Conservation (phyloP, 1,139 yeast species). For the Lodderomyces beijingensis region DNA sequence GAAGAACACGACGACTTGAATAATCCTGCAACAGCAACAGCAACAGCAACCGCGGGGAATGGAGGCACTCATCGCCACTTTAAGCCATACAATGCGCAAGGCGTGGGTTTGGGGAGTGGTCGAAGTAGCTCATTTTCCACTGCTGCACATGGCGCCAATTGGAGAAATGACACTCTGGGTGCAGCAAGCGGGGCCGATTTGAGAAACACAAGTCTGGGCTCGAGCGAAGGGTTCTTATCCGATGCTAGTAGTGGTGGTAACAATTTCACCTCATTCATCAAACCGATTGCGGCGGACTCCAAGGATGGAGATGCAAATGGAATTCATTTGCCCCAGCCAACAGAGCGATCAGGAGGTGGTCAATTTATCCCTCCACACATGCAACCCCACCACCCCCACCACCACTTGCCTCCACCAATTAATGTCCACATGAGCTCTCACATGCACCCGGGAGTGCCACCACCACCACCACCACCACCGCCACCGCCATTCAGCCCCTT, state of each 20-base stretch:
- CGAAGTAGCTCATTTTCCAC: too few relatives aligned
- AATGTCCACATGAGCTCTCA: too few relatives aligned
- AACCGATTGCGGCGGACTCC: conserved; percentile 29
- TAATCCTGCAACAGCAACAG: too few relatives aligned
- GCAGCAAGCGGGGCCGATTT: conserved; percentile 9
- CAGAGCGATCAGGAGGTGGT: conserved; percentile 4
- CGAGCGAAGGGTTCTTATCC: too few relatives aligned
- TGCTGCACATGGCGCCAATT: too few relatives aligned
- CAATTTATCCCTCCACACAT: conserved; percentile 19
- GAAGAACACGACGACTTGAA: not conserved
- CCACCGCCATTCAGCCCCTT: conserved; percentile 7
- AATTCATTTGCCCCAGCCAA: conserved; percentile 6
- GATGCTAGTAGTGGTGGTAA: conserved; percentile 11
- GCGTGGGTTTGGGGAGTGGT: too few relatives aligned
- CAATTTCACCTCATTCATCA: conserved; percentile 17
- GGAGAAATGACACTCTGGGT: conserved; percentile 19
- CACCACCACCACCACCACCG: too few relatives aligned
- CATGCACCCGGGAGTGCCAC: too few relatives aligned
- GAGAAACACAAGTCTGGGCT: conserved; percentile 39
- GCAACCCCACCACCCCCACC: conserved; percentile 23
- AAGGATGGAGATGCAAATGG: conserved; percentile 9
- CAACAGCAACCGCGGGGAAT: not conserved
- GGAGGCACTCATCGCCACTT: too few relatives aligned
- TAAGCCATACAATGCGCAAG: too few relatives aligned
- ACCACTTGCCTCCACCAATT: too few relatives aligned